Base-by-base conservation (phyloP, 2,329 filamentous ascomycete genomes). In the Diaporthe humulicola region DNA sequence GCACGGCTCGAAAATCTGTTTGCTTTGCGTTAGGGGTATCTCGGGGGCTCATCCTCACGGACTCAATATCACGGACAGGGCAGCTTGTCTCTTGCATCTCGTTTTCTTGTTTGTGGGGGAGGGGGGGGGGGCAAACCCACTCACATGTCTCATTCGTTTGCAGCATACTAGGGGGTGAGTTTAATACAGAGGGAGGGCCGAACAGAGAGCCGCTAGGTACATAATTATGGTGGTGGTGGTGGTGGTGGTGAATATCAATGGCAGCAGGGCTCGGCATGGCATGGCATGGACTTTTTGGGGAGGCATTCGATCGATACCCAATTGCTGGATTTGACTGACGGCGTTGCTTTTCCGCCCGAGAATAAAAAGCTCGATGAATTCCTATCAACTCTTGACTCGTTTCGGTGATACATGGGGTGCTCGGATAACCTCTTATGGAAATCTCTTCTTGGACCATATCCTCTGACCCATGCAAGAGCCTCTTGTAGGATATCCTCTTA, bases 281-380 rank as follows among this genome's bases (percentile, higher is more conserved):
- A 50, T 67, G 40, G 9, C 45, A 38, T 67, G 30, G 45, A 12
- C 4, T 28, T 10, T 67, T 52, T 33, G 45, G 22, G 64, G 45
- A 67, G 45, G 64, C 64, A 67, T 52, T 67, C 45, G 61, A 67
- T 67, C 64, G 64, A 67, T 67, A 67, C 64, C 64, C 64, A 67
- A 67, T n/a, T 67, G 42, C 61, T 52, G 45, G 45, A 67, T 38
- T 67, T 67, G n/a, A 45, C 58, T 42, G 36, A 30, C 58, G 33
- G 33, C 36, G 22, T 60, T 40, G 14, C 33, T 60, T 19, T 36
- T 58, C 19, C 25, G 19, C 19, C 42, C 8, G 19, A 50, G 22
- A 66, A 67, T 38, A 22, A 67, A 52, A 67, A 38, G 42, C 61
- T 50, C 15, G 30, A 50, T 38, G 28, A 19, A 17, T n/a, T n/a